A percentile compares a stretch with the other conserved stretches of the same genome.
phyloP scores from a whole-genome alignment of 2,329 filamentous ascomycete genomes.

The Dothiorella sarmentorum region DNA sequence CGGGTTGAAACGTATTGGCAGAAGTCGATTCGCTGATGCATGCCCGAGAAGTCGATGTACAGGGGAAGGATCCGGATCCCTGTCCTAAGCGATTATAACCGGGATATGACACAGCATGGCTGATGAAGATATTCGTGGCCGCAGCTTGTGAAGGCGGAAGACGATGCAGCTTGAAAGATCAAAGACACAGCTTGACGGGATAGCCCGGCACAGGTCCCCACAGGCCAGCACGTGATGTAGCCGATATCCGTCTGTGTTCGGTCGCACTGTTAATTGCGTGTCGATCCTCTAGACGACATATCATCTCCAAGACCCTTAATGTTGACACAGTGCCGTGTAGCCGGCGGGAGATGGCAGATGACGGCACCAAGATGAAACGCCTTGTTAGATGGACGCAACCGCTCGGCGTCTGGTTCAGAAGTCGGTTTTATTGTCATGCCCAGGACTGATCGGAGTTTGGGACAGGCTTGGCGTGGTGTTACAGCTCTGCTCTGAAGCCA shows the following conservation, averaged over 20 bases:
- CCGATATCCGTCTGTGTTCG: neutral
- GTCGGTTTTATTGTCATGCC: slow-evolving; percentile 1
- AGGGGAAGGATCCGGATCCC: neutral
- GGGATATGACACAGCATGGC: too few species aligned
- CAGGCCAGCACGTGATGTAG: neutral
- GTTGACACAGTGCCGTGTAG: neutral
- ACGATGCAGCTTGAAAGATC: too few species aligned
- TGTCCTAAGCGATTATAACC: too few species aligned
- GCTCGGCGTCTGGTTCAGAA: neutral
- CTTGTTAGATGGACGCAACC: neutral
- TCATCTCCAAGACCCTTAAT: neutral
- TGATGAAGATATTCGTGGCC: too few species aligned
- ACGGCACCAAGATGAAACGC: neutral
- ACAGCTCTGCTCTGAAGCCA: neutral
- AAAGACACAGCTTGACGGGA: too few species aligned
- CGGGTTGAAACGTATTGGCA: neutral
- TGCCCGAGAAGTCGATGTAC: neutral
- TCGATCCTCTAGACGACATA: slow-evolving; percentile 8
- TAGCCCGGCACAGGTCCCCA: too few species aligned
- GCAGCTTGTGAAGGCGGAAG: neutral
- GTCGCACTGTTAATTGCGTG: slow-evolving; percentile 5
- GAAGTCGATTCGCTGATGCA: neutral
- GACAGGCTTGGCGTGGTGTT: neutral
- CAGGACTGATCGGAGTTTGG: neutral
- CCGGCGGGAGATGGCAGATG: neutral